Evolutionary conservation across 2,329 filamentous ascomycete species (phyloP), one percentile per base, ranked within the genome.

Genomic region (Diplodia scrobiculata): DNA sequence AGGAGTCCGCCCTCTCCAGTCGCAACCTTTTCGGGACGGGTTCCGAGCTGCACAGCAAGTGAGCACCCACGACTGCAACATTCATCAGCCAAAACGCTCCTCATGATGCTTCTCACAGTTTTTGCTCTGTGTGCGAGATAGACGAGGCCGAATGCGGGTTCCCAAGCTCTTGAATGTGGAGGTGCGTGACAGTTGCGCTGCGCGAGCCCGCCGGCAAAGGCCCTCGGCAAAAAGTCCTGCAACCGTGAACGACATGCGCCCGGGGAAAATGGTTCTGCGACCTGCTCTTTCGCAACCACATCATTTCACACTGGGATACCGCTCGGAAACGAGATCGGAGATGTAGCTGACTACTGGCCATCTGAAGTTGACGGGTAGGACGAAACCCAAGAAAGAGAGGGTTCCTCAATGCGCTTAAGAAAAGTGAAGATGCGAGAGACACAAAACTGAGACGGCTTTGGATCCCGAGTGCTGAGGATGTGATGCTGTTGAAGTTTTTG

Each of bases 201-300:
- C 41, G 11, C 27, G 25, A 19, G 27, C 10, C 14, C 25, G 58
- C 45, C 58, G 45, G 45, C 45, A 62, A 25, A 27, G 27, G 48
- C 45, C 41, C 58, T 62, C 58, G 58, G 58, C 45, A 62, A 62
- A 62, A 62, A 25, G 58, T 62, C 48, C 29, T 62, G 58, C 58
- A 45, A 48, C 58, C 58, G 58, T 62, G 58, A 50, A 50, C 50
- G 41, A 25, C 29, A 32, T 50, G 27, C 25, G 58, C 41, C 27
- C 45, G 58, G 58, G 58, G 58, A 45, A 50, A 48, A n/a, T 25
- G n/a, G 34, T 32, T 29, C 38, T 62, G 17, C 27, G 27, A 29
- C 41, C 27, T 62, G 29, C n/a, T 50, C 29, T 36, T 62, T 62
- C 58, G 25, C 58, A 50, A 62, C 45, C 21, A 25, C 48, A 29